Percentiles rank a stretch among this genome's conserved stretches.
These are phyloP conservation scores for Pythium apleroticum DNA, from an alignment of 352 stramenopile species.

Conservation along the genomic window DNA sequence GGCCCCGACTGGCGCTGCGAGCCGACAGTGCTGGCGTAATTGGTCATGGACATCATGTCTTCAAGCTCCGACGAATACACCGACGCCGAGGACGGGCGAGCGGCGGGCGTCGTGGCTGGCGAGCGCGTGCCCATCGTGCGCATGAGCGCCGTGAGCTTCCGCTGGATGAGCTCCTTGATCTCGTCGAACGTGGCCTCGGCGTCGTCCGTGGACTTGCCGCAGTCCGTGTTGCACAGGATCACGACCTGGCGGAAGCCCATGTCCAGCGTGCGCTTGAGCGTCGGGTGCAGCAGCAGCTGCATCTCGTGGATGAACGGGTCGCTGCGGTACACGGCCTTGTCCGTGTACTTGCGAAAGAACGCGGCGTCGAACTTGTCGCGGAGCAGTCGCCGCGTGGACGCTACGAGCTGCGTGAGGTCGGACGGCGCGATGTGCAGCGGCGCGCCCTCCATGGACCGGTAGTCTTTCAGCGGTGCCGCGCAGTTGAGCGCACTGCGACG, in stretches of 20 bases:
- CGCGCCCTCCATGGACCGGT: not conserved
- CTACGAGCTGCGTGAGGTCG: not conserved
- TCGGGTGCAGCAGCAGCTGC: conserved; percentile 13
- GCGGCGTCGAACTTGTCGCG: conserved; percentile 3
- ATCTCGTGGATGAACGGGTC: conserved; percentile 6
- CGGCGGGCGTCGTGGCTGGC: not conserved
- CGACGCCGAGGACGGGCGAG: not conserved
- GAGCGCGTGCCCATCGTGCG: not conserved
- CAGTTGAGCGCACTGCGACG: conserved; percentile 5
- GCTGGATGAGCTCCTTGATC: conserved; percentile 3
- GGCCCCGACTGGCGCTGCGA: not conserved
- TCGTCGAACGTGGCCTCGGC: not conserved
- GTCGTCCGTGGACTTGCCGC: not conserved
- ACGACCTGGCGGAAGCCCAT: conserved; percentile 3
- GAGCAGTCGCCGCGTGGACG: not conserved
- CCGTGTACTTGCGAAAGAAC: conserved; percentile 12
- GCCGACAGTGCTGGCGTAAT: not conserved
- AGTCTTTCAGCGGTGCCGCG: not conserved
- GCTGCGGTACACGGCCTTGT: not conserved
- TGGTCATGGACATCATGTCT: conserved; percentile 9
- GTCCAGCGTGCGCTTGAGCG: conserved; percentile 9
- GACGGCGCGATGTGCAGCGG: conserved; percentile 3
- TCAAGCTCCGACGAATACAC: conserved; percentile 10
- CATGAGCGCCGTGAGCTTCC: conserved; percentile 11
- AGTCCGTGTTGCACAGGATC: conserved; percentile 7